Conservation (phyloP, 495 filamentous ascomycete species). For the Talaromyces nanjingensis region DNA sequence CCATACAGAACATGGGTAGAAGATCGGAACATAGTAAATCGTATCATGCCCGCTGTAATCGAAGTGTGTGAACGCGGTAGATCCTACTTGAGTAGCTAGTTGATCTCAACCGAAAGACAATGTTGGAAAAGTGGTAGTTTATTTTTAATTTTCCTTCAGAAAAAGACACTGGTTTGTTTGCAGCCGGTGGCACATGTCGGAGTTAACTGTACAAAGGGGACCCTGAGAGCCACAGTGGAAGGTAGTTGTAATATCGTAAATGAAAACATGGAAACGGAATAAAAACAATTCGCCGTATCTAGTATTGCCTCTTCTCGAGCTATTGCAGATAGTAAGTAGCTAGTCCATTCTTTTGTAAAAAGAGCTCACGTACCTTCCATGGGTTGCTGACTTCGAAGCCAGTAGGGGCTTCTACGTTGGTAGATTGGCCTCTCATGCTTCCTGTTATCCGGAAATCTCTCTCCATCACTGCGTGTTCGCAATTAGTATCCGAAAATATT, state of each 20-base stretch:
- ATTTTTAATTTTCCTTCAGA: not conserved
- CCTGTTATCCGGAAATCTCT: slow-evolving; percentile 88
- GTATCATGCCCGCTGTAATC: not conserved
- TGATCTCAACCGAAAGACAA: not conserved
- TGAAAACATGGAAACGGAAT: slow-evolving; percentile 18
- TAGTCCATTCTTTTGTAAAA: slow-evolving; percentile 2
- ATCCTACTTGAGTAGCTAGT: not conserved
- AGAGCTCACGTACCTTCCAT: slow-evolving; percentile 62
- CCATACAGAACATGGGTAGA: not conserved
- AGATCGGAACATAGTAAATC: not conserved
- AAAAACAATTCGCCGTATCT: not conserved
- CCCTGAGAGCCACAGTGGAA: slow-evolving; percentile 19
- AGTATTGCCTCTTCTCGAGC: slow-evolving; percentile 43
- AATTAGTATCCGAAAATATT: slow-evolving; percentile 6
- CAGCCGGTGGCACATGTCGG: not conserved
- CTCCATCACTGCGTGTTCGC: slow-evolving; percentile 74
- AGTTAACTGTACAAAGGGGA: slow-evolving; percentile 17
- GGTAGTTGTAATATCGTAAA: slow-evolving; percentile 21
- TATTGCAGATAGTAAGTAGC: slow-evolving; percentile 20
- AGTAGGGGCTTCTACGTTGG: slow-evolving; percentile 66
- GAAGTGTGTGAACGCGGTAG: not conserved
- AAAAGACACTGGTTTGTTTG: not conserved
- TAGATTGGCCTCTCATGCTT: slow-evolving; percentile 73
- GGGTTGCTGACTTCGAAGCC: slow-evolving; percentile 94
- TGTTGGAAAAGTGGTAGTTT: not conserved